Base-by-base conservation (phyloP, 2,329 filamentous ascomycete genomes). In the Cylindrodendrum hubeiense region DNA sequence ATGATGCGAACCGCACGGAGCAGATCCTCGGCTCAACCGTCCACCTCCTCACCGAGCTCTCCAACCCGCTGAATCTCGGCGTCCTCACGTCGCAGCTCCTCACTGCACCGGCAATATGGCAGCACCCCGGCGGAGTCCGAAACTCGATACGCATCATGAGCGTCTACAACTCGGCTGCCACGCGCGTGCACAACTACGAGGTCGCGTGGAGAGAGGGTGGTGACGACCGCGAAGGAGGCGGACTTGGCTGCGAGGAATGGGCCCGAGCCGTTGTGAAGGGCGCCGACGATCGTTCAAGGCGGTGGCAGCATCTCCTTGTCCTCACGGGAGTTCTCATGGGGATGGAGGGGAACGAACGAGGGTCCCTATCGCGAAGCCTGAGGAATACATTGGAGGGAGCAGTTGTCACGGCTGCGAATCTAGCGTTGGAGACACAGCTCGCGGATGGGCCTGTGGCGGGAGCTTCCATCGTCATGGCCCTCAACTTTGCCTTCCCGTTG, bases 261-360 rank as follows among this genome's bases (percentile, higher is more conserved):
- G 81, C 86, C 9, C 82, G 84, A 21, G 86, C 86, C 1, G 83
- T 90, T 4, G 83, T 85, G 46, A 85, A 85, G 71, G 88, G 88
- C 37, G 83, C 86, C 10, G 87, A 90, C 58, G 85, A 85, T 33
- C 83, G 85, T 47, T 89, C 89, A 17, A 86, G 84, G 26, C 84
- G 93, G 74, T 97, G 94, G 94, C 91, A 94, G 78, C 94, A 97
- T 78, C 80, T 94, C 30, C 83, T 97, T n/a, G 86, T 95, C 5
- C 86, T 97, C 9, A 90, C 90, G 0, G 95, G 94, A 3, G 82
- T 97, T 22, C 80, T 97, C 63, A 86, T 95, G 75, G 94, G 93
- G 9, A 91, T 95, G 75, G 91, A 92, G 69, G 83, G 86, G 17
- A 85, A 88, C 65, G 86, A 90, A 43, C 81, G 89, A 49, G 85